Evolutionary conservation across 345 rosid genomes (phyloP).

Genomic region (Raphanus sativus): DNA sequence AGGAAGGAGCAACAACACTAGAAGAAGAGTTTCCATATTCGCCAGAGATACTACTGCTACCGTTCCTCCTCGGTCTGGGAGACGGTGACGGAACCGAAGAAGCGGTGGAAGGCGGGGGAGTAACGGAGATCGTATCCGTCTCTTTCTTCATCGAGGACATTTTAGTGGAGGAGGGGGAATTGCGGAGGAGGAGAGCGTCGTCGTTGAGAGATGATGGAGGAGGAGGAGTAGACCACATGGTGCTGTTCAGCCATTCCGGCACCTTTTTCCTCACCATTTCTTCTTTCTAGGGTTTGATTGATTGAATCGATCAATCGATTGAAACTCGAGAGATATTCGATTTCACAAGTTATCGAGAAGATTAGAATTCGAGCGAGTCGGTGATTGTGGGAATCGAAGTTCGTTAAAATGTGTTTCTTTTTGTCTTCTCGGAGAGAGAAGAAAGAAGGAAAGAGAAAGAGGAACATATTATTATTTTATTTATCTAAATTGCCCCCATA

Average conservation of each 20-base stretch:
- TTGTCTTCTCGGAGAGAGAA: neutral
- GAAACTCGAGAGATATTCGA: neutral
- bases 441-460: neutral
- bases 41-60: slow-evolving; percentile 29
- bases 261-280: slow-evolving; percentile 81
- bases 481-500: neutral
- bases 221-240: slow-evolving; percentile 72
- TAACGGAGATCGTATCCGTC: slow-evolving; percentile 48
- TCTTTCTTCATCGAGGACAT: slow-evolving; percentile 37
- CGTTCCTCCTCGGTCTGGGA: slow-evolving; percentile 32
- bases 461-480: too few relatives aligned
- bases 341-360: slow-evolving; percentile 2
- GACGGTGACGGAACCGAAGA: slow-evolving; percentile 48
- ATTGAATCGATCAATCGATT: slow-evolving; percentile 27
- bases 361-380: slow-evolving; percentile 21
- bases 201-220: slow-evolving; percentile 33
- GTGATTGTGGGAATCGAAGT: slow-evolving; percentile 25
- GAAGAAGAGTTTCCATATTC: slow-evolving; percentile 40
- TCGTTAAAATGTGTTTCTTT: neutral
- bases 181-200: slow-evolving; percentile 41
- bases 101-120: slow-evolving; percentile 38
- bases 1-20: slow-evolving; percentile 39
- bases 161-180: slow-evolving; percentile 31
- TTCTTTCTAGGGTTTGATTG: slow-evolving; percentile 6
- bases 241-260: slow-evolving; percentile 98